phyloP scores from a whole-genome alignment of 2,329 filamentous ascomycete species.

The Neoscytalidium dimidiatum region DNA sequence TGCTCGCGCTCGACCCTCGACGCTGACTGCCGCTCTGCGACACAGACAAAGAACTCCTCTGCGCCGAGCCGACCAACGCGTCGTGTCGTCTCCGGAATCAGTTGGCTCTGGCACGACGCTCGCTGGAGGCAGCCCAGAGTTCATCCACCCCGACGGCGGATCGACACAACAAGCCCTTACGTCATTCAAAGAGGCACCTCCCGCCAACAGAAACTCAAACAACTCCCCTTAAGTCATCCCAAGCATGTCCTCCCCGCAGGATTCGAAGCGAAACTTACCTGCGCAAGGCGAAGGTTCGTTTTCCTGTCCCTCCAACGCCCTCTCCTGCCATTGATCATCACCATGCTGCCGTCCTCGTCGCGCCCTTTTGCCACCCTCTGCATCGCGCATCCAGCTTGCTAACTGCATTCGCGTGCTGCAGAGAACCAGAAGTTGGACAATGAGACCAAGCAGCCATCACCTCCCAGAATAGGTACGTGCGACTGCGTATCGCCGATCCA shows the following conservation, averaged over 20 bases:
- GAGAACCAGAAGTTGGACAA: slow-evolving; percentile 15
- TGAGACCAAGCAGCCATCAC: slow-evolving; percentile 15
- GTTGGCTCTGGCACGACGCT: slow-evolving; percentile 23
- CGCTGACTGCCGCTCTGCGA: slow-evolving; percentile 16
- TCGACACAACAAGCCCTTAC: slow-evolving; percentile 31
- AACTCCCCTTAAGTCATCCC: slow-evolving; percentile 35
- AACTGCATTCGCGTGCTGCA: neutral
- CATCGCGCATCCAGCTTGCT: neutral
- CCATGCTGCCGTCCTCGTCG: neutral
- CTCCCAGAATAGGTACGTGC: slow-evolving; percentile 22
- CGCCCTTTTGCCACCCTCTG: neutral
- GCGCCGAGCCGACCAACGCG: neutral
- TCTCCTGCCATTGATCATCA: neutral
- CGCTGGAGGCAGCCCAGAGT: slow-evolving; percentile 26
- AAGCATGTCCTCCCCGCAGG: slow-evolving; percentile 42
- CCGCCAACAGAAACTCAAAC: slow-evolving; percentile 36
- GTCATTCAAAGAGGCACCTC: slow-evolving; percentile 37
- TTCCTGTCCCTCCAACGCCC: neutral
- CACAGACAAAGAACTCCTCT: slow-evolving; percentile 14
- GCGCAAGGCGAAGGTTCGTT: slow-evolving; percentile 39
- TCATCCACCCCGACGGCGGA: slow-evolving; percentile 22
- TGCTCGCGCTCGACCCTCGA: neutral
- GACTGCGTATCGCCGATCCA: slow-evolving; percentile 30
- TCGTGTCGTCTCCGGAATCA: slow-evolving; percentile 24
- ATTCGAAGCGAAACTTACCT: slow-evolving; percentile 36